Evolutionary conservation across 768 basidiomycete genomes (phyloP), one percentile per base, ranked within the genome.

Genomic region (Mycena chlorophos): DNA sequence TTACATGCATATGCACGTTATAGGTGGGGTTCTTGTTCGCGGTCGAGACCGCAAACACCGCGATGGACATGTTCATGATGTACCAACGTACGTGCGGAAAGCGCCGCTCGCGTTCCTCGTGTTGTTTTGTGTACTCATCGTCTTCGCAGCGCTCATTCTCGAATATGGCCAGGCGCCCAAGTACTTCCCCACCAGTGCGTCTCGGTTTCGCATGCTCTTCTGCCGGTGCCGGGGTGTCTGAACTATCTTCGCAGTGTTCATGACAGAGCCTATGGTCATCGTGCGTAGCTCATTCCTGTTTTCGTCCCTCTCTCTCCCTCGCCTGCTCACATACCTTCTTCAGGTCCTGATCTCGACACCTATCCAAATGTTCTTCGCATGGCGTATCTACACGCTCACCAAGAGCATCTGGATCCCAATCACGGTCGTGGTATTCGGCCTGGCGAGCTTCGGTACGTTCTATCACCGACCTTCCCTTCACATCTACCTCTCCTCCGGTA

Each of bases 281-380:
- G 74, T 73, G 51, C 49, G 67, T 63, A 19, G 22, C 8, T 20
- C 40, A 42, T 57, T 13, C 29, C 8, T 29, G 39, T 25, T 25
- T 25, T 4, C 38, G 6, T 43, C 8, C 17, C 12, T 2, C 3
- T 54, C 4, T 34, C n/a, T 26, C 4, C 13, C 3, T 31, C 16
- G 50, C n/a, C 49, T 20, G 1, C n/a, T 14, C 27, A 29, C 16
- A 2, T 20, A 5, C 27, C 16, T 1, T 5, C 27, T 37, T 3
- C 53, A 77, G 76, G 73, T 73, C 6, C 60, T 69, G 16, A 68
- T 78, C 17, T 75, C 74, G 1, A 75, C 73, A 0, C 73, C 75
- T 0, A 69, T 75, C 1, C 76, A 78, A 53, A 55, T 75, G 2
- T 76, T 78, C 62, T 70, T 74, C 30, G 74, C 73, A 0, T 76